phyloP scores from a whole-genome alignment of 2,329 filamentous ascomycete species.

The Dothistroma pini region DNA sequence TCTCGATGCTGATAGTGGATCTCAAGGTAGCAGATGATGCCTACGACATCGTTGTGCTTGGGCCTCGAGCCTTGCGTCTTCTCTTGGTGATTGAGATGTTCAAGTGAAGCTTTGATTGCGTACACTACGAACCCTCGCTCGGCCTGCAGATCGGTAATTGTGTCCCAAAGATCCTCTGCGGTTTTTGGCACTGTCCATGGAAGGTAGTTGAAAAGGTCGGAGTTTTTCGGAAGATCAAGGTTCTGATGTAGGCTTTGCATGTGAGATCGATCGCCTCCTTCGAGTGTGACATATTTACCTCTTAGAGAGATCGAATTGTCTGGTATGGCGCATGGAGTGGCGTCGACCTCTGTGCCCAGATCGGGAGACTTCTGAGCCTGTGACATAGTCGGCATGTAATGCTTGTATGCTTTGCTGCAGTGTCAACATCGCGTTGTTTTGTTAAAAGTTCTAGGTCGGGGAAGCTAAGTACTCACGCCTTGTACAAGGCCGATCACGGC shows the following conservation, averaged over 20 bases:
- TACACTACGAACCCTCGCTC: constrained; percentile 37
- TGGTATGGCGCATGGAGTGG: constrained; percentile 4
- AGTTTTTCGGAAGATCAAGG: constrained; percentile 10
- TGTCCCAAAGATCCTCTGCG: constrained; percentile 17
- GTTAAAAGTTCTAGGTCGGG: neutral
- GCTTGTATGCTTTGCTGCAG: neutral
- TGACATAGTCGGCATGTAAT: neutral
- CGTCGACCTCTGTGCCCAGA: constrained; percentile 2
- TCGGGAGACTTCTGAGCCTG: neutral
- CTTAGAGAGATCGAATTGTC: constrained; percentile 6
- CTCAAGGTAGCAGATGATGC: constrained; percentile 44
- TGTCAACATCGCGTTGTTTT: neutral
- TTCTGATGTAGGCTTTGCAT: constrained; percentile 15
- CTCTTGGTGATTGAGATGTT: neutral
- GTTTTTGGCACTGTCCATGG: constrained; percentile 33
- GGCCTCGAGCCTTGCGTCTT: neutral
- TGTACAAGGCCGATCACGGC: neutral
- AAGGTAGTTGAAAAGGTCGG: constrained; percentile 43
- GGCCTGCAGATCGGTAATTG: constrained; percentile 11
- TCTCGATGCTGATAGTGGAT: constrained; percentile 48
- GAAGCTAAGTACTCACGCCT: neutral
- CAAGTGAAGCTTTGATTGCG: constrained; percentile 41
- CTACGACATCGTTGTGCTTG: constrained; percentile 37
- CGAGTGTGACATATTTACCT: constrained; percentile 18
- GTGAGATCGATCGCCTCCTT: constrained; percentile 12